These are phyloP conservation scores for Pinus taeda DNA, from an alignment of 75 land plant genomes.

Conservation along the genomic window DNA sequence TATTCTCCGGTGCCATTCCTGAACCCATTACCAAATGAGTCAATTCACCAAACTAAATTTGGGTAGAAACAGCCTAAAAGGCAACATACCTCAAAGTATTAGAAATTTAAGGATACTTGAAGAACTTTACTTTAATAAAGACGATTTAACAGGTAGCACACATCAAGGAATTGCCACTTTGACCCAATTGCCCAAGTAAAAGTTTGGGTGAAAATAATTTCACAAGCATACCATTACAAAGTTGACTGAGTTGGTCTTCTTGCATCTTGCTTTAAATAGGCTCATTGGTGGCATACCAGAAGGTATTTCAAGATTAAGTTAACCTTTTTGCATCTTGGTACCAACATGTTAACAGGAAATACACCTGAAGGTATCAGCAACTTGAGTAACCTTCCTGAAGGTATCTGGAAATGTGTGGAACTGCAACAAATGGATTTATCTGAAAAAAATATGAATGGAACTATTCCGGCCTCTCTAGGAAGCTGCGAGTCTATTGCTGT, in stretches of 20 bases:
- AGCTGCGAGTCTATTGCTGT: no score
- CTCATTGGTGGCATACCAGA: slow-evolving; percentile 32
- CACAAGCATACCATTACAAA: background rate
- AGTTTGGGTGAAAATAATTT: background rate
- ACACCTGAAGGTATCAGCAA: slow-evolving; percentile 38
- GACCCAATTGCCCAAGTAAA: background rate
- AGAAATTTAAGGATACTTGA: background rate
- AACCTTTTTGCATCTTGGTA: slow-evolving; percentile 8
- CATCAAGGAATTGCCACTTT: background rate
- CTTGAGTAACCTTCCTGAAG: slow-evolving; percentile 22
- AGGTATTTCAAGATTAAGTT: slow-evolving; percentile 16
- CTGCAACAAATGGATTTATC: no score
- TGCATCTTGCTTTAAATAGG: slow-evolving; percentile 3
- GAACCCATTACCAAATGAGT: background rate
- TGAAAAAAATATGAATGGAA: no score
- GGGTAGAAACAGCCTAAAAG: background rate
- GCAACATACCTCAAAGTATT: background rate
- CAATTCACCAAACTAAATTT: background rate
- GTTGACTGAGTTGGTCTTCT: background rate
- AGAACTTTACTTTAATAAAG: background rate
- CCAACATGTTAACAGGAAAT: slow-evolving; percentile 32
- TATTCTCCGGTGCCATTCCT: no score
- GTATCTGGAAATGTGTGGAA: background rate
- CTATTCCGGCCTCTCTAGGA: no score
- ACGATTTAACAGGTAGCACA: background rate